Conservation (phyloP, 306 rosid species). For the Acacia crassicarpa region DNA sequence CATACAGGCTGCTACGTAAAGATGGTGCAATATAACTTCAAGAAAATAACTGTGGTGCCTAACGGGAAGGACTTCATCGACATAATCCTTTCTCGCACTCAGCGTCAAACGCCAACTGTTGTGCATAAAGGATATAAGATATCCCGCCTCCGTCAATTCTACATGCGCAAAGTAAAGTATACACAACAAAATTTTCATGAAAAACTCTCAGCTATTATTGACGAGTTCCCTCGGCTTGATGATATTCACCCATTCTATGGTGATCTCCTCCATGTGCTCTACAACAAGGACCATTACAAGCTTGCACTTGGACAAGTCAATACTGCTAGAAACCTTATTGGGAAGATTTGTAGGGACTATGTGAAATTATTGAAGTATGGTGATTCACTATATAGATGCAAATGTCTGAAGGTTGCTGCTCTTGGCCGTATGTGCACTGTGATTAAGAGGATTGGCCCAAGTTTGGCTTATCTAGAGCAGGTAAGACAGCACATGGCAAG, state of each 20-base stretch:
- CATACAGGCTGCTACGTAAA: background rate
- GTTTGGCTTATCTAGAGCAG: constrained; percentile 89
- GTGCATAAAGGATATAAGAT: constrained; percentile 89
- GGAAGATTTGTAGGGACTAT: constrained; percentile 79
- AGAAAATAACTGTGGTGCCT: constrained; percentile 89
- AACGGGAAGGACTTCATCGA: constrained; percentile 81
- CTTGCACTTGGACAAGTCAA: constrained; percentile 92
- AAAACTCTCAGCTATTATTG: constrained; percentile 74
- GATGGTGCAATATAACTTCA: constrained; percentile 89
- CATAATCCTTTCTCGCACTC: constrained; percentile 84
- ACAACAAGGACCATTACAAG: constrained; percentile 93
- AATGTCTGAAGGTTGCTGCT: constrained; percentile 84
- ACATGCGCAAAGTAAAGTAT: constrained; percentile 87
- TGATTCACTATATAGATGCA: constrained; percentile 77
- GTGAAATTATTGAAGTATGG: constrained; percentile 84
- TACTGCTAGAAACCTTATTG: constrained; percentile 78
- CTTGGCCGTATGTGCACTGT: constrained; percentile 97
- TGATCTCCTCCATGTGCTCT: constrained; percentile 81
- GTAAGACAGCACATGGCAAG: constrained; percentile 93
- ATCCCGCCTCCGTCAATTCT: constrained; percentile 73
- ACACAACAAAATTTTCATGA: constrained; percentile 75
- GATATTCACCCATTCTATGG: constrained; percentile 85
- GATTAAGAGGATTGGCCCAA: constrained; percentile 78
- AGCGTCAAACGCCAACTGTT: constrained; percentile 85
- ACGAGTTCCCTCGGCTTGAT: constrained; percentile 81